A percentile compares a stretch with the other conserved stretches of the same genome.
Conservation (phyloP, 768 basidiomycete genomes). For the Russula brevipes region DNA sequence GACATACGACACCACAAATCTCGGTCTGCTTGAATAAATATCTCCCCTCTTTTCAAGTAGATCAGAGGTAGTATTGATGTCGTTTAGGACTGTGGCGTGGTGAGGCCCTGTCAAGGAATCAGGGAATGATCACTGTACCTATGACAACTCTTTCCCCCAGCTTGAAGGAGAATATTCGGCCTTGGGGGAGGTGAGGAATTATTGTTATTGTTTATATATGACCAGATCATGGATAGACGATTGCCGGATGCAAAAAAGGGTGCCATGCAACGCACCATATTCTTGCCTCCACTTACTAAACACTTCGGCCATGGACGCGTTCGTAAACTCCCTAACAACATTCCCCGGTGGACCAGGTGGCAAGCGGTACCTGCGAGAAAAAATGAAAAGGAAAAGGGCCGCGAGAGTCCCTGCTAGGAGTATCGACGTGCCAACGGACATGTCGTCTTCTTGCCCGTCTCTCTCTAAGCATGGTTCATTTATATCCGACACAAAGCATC, state of each 20-base stretch:
- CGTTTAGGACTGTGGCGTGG: slow-evolving; percentile 10
- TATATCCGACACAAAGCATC: no score
- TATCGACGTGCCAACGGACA: background rate
- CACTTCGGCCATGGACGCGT: background rate
- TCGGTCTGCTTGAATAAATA: slow-evolving; percentile 22
- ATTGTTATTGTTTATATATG: no score
- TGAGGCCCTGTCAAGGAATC: background rate
- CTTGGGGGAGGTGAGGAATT: background rate
- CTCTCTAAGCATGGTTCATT: no score
- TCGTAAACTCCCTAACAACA: slow-evolving; percentile 4
- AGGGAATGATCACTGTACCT: background rate
- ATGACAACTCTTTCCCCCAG: slow-evolving; percentile 6
- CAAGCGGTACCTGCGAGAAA: background rate
- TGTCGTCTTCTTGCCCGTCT: no score
- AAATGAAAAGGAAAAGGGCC: background rate
- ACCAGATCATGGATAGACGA: background rate
- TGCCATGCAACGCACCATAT: background rate
- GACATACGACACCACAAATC: slow-evolving; percentile 15
- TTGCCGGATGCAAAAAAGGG: no score
- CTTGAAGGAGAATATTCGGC: slow-evolving; percentile 18
- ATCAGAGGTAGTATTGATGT: slow-evolving; percentile 3
- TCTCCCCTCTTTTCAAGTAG: slow-evolving; percentile 22
- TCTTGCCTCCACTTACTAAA: slow-evolving; percentile 6
- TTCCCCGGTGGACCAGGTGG: slow-evolving; percentile 14
- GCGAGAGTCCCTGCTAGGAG: background rate